Evolutionary conservation across 768 basidiomycete species (phyloP).

Genomic region (Tulasnella sp.): DNA sequence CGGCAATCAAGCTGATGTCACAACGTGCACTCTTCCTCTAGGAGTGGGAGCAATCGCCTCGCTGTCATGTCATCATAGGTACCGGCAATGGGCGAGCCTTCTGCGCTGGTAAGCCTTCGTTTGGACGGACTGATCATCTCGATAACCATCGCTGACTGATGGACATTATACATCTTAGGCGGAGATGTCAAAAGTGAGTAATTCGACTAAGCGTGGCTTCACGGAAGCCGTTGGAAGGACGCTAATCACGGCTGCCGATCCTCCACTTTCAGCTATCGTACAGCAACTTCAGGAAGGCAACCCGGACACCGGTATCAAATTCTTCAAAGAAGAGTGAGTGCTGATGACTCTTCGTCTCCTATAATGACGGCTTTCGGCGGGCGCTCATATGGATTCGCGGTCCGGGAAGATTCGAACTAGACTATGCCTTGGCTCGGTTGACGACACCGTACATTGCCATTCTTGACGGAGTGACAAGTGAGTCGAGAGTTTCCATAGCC

Average conservation of each 20-base stretch:
- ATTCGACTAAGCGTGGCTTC: constrained; percentile 20
- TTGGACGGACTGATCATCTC: background rate
- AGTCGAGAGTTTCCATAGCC: constrained; percentile 24
- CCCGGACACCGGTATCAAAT: constrained; percentile 35
- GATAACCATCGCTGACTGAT: background rate
- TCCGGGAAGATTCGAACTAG: constrained; percentile 57
- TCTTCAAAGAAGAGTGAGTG: constrained; percentile 75
- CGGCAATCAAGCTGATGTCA: background rate
- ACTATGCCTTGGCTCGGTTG: constrained; percentile 56
- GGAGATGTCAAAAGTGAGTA: constrained; percentile 83
- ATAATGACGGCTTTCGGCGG: background rate
- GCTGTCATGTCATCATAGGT: constrained; percentile 62
- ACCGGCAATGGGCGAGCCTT: constrained; percentile 66
- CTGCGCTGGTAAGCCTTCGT: constrained; percentile 55
- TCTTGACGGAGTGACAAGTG: constrained; percentile 86
- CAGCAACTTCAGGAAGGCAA: constrained; percentile 9
- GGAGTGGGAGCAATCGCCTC: constrained; percentile 65
- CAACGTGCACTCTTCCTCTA: constrained; percentile 22
- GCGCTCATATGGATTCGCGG: constrained; percentile 17
- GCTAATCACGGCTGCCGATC: background rate
- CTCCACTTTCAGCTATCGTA: background rate
- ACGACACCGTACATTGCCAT: constrained; percentile 85
- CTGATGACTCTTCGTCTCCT: constrained; percentile 43
- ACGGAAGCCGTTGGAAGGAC: background rate
- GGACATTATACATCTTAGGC: background rate